These are phyloP conservation scores for Penicillium sp. DNA, from an alignment of 2,329 filamentous ascomycete species.

Conservation along the genomic window DNA sequence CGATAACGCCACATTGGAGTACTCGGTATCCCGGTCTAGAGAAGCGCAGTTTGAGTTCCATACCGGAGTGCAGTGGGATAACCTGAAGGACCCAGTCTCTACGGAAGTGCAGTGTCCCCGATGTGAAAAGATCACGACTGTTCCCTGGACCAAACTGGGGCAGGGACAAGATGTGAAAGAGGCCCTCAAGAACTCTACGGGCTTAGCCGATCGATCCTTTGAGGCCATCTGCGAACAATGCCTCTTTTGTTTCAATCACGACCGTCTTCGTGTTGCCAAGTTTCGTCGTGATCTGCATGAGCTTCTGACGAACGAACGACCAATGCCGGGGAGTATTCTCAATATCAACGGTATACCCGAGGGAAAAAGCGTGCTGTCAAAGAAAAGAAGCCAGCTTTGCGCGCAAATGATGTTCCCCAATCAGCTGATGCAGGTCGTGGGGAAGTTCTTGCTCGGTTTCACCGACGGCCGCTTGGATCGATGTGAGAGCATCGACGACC, in stretches of 20 bases:
- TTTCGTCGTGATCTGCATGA: conserved; percentile 52
- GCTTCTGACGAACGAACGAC: conserved; percentile 43
- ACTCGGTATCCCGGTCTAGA: conserved; percentile 7
- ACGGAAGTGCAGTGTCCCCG: conserved; percentile 52
- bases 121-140: conserved; percentile 40
- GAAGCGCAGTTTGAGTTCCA: conserved; percentile 15
- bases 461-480: conserved; percentile 45
- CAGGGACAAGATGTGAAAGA: conserved; percentile 11
- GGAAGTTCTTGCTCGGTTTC: conserved; percentile 49
- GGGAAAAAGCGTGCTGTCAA: neutral
- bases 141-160: conserved; percentile 54
- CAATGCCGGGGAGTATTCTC: conserved; percentile 64
- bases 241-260: conserved; percentile 45
- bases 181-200: conserved; percentile 18
- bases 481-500: conserved; percentile 40
- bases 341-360: conserved; percentile 48
- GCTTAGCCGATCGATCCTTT: conserved; percentile 43
- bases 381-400: neutral
- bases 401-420: conserved; percentile 17
- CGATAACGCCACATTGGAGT: conserved; percentile 15
- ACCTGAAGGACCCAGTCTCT: conserved; percentile 44
- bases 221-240: conserved; percentile 48
- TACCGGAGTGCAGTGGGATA: conserved; percentile 51
- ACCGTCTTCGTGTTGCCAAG: conserved; percentile 55
- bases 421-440: conserved; percentile 7